phyloP scores from a whole-genome alignment of 257 asterid genomes.

The Solanum stenotomum region DNA sequence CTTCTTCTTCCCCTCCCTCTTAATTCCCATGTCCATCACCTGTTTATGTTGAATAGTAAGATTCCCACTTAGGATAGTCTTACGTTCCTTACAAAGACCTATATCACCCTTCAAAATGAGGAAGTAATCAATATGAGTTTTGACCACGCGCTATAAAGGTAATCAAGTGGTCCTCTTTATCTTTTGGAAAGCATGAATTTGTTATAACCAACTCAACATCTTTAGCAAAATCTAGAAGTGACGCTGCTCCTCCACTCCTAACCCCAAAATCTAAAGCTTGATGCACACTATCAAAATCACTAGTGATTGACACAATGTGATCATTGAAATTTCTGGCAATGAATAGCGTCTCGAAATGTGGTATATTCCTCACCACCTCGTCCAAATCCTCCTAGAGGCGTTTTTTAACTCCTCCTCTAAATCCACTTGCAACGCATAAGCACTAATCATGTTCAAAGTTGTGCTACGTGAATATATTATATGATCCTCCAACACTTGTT shows the following conservation, averaged over 20 bases:
- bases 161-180: neutral
- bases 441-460: neutral
- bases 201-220: neutral
- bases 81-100: neutral
- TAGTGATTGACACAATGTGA: neutral
- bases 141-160: neutral
- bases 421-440: neutral
- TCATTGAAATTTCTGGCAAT: neutral
- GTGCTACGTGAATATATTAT: too few species aligned
- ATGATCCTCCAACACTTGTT: too few species aligned
- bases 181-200: neutral
- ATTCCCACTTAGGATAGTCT: neutral
- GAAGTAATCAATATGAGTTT: neutral
- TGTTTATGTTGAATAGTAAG: neutral
- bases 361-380: neutral
- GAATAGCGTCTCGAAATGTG: neutral
- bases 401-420: neutral
- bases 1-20: neutral
- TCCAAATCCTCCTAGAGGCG: neutral
- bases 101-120: neutral
- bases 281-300: neutral
- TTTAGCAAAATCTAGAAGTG: neutral
- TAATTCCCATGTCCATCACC: too few species aligned
- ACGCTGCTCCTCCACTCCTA: neutral
- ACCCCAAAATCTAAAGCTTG: neutral